These are phyloP conservation scores for Solanum peruvianum DNA, from an alignment of 257 asterid species.

Conservation along the genomic window DNA sequence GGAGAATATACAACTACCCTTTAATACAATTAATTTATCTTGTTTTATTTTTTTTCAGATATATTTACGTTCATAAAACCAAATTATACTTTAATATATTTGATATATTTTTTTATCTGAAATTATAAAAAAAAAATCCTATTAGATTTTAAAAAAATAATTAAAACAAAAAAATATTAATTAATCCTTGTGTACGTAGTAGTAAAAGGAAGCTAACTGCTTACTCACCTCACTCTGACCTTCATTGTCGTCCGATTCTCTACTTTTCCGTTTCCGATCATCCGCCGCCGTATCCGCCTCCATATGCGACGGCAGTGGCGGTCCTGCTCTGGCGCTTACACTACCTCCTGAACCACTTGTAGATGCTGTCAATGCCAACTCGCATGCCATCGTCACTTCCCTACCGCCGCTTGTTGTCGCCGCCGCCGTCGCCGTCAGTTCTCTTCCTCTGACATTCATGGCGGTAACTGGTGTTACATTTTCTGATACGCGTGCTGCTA, in stretches of 20 bases:
- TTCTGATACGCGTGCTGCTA: background rate
- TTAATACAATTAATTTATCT: no score
- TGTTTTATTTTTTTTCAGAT: no score
- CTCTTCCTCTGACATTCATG: background rate
- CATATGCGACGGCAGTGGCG: background rate
- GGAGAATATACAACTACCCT: no score
- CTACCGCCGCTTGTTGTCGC: background rate
- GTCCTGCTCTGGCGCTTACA: background rate
- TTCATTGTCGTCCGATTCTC: background rate
- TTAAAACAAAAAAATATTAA: background rate
- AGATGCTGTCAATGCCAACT: constrained; percentile 4
- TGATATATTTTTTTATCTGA: no score
- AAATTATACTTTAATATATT: no score
- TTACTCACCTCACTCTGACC: constrained; percentile 6
- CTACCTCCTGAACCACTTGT: constrained; percentile 8
- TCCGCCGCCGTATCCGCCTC: background rate
- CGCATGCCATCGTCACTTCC: background rate
- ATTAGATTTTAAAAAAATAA: no score
- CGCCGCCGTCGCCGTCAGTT: background rate
- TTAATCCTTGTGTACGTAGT: background rate
- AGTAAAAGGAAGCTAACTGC: background rate
- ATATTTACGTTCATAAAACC: no score
- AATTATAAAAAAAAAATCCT: no score
- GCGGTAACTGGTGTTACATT: background rate
- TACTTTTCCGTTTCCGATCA: constrained; percentile 9